Percentiles rank a stretch among this genome's conserved stretches.
phyloP scores from a whole-genome alignment of 345 rosid genomes.

The Angophora floribunda region DNA sequence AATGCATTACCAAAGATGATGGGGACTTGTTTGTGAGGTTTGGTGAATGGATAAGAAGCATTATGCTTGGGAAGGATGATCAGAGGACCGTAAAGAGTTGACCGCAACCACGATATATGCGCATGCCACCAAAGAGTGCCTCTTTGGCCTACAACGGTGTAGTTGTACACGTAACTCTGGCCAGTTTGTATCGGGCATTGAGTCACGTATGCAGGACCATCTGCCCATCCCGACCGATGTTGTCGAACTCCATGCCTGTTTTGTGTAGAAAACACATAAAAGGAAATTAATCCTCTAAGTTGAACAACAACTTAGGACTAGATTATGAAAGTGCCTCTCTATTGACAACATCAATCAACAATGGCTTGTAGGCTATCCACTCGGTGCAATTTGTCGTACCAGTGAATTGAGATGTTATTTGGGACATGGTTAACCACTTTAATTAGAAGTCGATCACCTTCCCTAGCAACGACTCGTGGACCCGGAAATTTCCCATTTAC shows the following conservation, averaged over 20 bases:
- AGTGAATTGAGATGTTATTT: constrained; percentile 43
- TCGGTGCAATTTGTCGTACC: constrained; percentile 5
- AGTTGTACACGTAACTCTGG: constrained; percentile 40
- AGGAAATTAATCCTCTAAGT: not conserved
- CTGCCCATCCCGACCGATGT: constrained; percentile 45
- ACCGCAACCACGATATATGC: constrained; percentile 59
- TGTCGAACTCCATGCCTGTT: constrained; percentile 63
- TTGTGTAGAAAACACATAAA: not conserved
- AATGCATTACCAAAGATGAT: constrained; percentile 39
- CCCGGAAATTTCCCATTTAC: constrained; percentile 53
- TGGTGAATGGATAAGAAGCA: constrained; percentile 57
- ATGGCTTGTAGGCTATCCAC: not conserved
- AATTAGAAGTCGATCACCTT: constrained; percentile 41
- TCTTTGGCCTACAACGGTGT: constrained; percentile 46
- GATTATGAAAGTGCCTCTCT: not conserved
- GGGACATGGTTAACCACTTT: constrained; percentile 42
- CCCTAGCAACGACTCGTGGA: constrained; percentile 47
- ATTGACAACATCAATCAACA: not conserved
- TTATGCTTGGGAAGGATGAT: constrained; percentile 59
- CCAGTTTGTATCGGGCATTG: constrained; percentile 58
- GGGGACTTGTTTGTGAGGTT: constrained; percentile 69
- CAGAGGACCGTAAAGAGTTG: constrained; percentile 62
- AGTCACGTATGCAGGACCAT: constrained; percentile 50
- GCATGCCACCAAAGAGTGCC: constrained; percentile 51
- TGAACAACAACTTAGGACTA: not conserved